Evolutionary conservation across 1,284 basidiomycete genomes (phyloP).

Genomic region (Thecaphora frezii): DNA sequence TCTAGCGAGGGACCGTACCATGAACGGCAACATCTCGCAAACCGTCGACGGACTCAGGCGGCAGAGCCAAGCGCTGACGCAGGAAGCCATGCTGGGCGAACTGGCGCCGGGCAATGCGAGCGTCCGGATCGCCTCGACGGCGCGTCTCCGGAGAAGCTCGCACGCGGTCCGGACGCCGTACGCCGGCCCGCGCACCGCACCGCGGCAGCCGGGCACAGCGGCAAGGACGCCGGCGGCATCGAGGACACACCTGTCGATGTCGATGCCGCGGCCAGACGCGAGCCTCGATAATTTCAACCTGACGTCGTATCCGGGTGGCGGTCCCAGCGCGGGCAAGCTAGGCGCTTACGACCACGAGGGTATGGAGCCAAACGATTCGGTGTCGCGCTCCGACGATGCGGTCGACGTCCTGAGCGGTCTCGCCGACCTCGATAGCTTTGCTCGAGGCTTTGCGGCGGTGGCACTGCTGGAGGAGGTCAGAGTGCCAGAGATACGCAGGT

Average conservation of each 20-base stretch:
- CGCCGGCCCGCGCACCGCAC: constrained; percentile 20
- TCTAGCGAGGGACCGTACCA: constrained; percentile 26
- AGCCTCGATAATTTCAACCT: constrained; percentile 14
- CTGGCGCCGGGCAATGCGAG: constrained; percentile 14
- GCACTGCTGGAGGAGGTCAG: constrained; percentile 44
- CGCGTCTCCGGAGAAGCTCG: constrained; percentile 28
- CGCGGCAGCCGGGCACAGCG: constrained; percentile 6
- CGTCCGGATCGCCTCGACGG: constrained; percentile 16
- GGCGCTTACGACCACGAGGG: background rate
- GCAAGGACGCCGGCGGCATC: constrained; percentile 7
- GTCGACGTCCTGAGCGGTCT: constrained; percentile 9
- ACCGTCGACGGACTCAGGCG: constrained; percentile 34
- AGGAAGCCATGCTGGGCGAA: constrained; percentile 32
- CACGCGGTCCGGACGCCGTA: constrained; percentile 32
- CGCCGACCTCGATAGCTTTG: constrained; percentile 37
- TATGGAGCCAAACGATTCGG: background rate
- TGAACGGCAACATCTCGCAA: constrained; percentile 29
- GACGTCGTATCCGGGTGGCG: constrained; percentile 4
- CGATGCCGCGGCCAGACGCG: constrained; percentile 20
- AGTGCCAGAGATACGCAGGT: constrained; percentile 3
- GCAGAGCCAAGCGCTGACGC: constrained; percentile 20
- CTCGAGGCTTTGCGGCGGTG: constrained; percentile 37
- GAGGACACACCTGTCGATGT: constrained; percentile 24
- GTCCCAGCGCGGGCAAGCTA: background rate
- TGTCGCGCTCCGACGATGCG: constrained; percentile 1